Evolutionary conservation across 352 stramenopile genomes (phyloP).

Genomic region (Thalassiosira delicatula): DNA sequence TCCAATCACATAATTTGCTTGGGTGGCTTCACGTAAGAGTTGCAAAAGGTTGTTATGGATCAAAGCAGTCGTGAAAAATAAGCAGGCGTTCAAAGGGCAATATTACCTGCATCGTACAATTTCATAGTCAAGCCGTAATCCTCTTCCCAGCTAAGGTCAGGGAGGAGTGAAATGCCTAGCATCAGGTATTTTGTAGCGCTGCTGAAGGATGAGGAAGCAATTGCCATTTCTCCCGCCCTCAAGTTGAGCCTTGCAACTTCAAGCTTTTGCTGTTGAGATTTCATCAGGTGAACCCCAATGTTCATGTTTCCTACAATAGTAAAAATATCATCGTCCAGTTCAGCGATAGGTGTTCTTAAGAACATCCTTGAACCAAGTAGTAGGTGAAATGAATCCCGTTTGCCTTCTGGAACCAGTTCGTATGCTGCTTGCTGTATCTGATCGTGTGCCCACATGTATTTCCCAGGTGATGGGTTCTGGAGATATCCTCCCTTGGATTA

Average conservation of each 20-base stretch:
- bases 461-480: not conserved
- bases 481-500: too few species aligned
- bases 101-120: too few species aligned
- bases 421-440: slow-evolving; percentile 36
- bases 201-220: slow-evolving; percentile 59
- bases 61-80: too few species aligned
- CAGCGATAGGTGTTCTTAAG: slow-evolving; percentile 36
- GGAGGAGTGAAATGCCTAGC: slow-evolving; percentile 58
- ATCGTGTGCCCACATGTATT: slow-evolving; percentile 48
- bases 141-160: slow-evolving; percentile 52
- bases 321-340: slow-evolving; percentile 57
- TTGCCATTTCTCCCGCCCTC: slow-evolving; percentile 55
- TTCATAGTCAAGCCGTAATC: too few species aligned
- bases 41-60: too few species aligned
- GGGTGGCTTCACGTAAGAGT: slow-evolving; percentile 55
- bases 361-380: slow-evolving; percentile 65
- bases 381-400: slow-evolving; percentile 62
- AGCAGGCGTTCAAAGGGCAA: too few species aligned
- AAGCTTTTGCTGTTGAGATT: slow-evolving; percentile 53
- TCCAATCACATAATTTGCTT: slow-evolving; percentile 51
- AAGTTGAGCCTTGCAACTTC: slow-evolving; percentile 63
- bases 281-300: slow-evolving; percentile 37
- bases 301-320: slow-evolving; percentile 60
- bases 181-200: slow-evolving; percentile 60
- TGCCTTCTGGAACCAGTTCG: slow-evolving; percentile 32